Evolutionary conservation across 139 green algal genomes (phyloP).

Genomic region (Chlorella sp.): DNA sequence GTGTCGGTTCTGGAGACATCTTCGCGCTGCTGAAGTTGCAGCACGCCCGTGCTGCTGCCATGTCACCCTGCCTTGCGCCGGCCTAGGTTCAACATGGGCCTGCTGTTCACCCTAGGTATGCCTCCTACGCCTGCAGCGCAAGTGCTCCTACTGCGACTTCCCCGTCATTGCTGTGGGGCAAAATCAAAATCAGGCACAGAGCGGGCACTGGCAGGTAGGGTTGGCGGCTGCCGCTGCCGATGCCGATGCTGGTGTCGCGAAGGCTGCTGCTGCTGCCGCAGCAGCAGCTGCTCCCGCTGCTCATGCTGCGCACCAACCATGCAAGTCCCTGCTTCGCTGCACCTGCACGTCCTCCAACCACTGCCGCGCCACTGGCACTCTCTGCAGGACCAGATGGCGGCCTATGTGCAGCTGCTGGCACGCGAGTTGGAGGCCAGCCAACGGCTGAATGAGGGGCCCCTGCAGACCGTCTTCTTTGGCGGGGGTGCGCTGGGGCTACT

Average conservation of each 20-base stretch:
- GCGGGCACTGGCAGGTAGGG: background rate
- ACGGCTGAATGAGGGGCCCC: conserved; percentile 29
- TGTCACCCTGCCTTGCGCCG: background rate
- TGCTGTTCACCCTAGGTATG: no score
- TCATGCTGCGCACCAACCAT: no score
- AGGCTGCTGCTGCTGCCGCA: background rate
- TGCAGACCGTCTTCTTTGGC: conserved; percentile 92
- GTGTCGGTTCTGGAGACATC: background rate
- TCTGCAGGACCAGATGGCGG: conserved; percentile 34
- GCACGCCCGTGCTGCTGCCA: no score
- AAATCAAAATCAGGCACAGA: background rate
- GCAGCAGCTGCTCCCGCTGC: background rate
- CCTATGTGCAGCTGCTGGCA: conserved; percentile 38
- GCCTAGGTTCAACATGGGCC: background rate
- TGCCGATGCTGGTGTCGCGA: background rate
- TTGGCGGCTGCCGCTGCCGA: background rate
- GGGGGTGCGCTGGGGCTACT: conserved; percentile 61
- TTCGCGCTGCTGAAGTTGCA: background rate
- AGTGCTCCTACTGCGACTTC: conserved; percentile 98
- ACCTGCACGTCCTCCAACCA: background rate
- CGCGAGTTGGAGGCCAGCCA: conserved; percentile 73
- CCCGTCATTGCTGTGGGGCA: conserved; percentile 79
- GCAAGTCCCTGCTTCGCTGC: background rate
- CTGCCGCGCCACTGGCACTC: background rate
- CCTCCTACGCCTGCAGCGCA: conserved; percentile 39